phyloP scores from a whole-genome alignment of 768 basidiomycete species.

The Collybia sp. region DNA sequence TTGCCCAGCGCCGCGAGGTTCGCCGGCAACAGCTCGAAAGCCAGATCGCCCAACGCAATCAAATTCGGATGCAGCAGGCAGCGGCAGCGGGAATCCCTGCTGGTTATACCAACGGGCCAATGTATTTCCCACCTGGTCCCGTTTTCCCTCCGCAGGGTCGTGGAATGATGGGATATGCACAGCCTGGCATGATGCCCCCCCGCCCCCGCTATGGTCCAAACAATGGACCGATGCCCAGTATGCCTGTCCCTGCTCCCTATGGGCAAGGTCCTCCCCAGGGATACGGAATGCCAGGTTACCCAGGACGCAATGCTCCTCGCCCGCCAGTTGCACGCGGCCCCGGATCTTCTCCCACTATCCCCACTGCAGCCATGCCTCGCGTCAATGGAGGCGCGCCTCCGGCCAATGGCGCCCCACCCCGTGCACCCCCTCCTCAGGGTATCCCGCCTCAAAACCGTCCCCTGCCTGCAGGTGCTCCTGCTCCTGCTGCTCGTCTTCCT shows the following conservation, averaged over 20 bases:
- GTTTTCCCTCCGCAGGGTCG: slow-evolving; percentile 82
- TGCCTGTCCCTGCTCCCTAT: slow-evolving; percentile 73
- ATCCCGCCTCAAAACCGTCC: slow-evolving; percentile 39
- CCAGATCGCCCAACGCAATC: slow-evolving; percentile 97
- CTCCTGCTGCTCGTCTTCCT: slow-evolving; percentile 20
- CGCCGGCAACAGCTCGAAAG: slow-evolving; percentile 98
- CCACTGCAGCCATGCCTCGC: slow-evolving; percentile 61
- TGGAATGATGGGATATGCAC: slow-evolving; percentile 75
- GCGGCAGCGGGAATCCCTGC: slow-evolving; percentile 82
- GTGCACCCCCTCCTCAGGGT: slow-evolving; percentile 42
- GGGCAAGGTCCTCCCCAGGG: slow-evolving; percentile 69
- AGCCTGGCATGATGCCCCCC: slow-evolving; percentile 84
- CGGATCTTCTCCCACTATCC: slow-evolving; percentile 64
- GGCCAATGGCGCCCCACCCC: slow-evolving; percentile 46
- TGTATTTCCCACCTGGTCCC: slow-evolving; percentile 84
- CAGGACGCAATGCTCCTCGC: slow-evolving; percentile 56
- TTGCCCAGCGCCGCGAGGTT: slow-evolving; percentile 97
- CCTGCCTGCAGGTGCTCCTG: slow-evolving; percentile 37
- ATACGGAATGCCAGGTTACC: slow-evolving; percentile 68
- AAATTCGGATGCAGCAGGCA: slow-evolving; percentile 95
- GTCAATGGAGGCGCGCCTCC: slow-evolving; percentile 52
- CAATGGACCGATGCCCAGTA: slow-evolving; percentile 60
- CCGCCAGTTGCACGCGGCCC: slow-evolving; percentile 64
- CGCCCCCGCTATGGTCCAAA: slow-evolving; percentile 81
- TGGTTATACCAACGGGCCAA: slow-evolving; percentile 78